Evolutionary conservation across 352 stramenopile genomes (phyloP).

Genomic region (Globisporangium splendens): DNA sequence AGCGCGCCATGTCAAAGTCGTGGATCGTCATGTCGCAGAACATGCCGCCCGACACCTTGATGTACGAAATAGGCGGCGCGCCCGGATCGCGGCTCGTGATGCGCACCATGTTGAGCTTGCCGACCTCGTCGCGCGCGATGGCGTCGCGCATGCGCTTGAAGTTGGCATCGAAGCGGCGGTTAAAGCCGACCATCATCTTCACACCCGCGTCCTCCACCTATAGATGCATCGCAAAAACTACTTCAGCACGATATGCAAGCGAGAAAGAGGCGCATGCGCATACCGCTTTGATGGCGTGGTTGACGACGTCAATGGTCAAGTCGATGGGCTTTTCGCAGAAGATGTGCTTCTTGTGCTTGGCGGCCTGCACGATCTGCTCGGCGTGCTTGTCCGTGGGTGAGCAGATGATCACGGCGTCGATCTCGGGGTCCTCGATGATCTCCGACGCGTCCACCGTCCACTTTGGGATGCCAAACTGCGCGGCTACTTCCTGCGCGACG

Average conservation of each 20-base stretch:
- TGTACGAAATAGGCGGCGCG: slow-evolving; percentile 40
- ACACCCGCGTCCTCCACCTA: slow-evolving; percentile 60
- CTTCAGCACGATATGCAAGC: slow-evolving; percentile 75
- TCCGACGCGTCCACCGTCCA: slow-evolving; percentile 83
- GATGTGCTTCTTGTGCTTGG: slow-evolving; percentile 30
- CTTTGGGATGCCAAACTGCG: slow-evolving; percentile 45
- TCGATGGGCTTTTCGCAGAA: slow-evolving; percentile 8
- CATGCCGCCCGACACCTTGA: slow-evolving; percentile 81
- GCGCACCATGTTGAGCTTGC: slow-evolving; percentile 82
- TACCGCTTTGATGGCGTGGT: slow-evolving; percentile 2
- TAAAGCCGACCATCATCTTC: slow-evolving; percentile 95
- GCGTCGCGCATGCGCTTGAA: slow-evolving; percentile 87
- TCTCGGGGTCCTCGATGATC: slow-evolving; percentile 89
- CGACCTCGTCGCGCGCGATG: slow-evolving; percentile 86
- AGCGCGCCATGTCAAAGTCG: slow-evolving; percentile 94
- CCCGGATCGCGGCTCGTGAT: slow-evolving; percentile 64
- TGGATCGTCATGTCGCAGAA: slow-evolving; percentile 96
- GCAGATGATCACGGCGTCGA: slow-evolving; percentile 96
- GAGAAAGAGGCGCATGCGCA: slow-evolving; percentile 58
- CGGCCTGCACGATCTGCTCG: slow-evolving; percentile 93
- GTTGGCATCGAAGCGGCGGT: slow-evolving; percentile 94
- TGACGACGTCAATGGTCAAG: slow-evolving; percentile 2
- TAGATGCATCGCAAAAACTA: background rate
- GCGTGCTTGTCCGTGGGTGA: slow-evolving; percentile 93
- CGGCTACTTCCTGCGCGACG: slow-evolving; percentile 32